Percentiles rank a stretch among this genome's conserved stretches.
These are phyloP conservation scores for Calocybe cyanea DNA, from an alignment of 768 basidiomycete species.

Conservation along the genomic window DNA sequence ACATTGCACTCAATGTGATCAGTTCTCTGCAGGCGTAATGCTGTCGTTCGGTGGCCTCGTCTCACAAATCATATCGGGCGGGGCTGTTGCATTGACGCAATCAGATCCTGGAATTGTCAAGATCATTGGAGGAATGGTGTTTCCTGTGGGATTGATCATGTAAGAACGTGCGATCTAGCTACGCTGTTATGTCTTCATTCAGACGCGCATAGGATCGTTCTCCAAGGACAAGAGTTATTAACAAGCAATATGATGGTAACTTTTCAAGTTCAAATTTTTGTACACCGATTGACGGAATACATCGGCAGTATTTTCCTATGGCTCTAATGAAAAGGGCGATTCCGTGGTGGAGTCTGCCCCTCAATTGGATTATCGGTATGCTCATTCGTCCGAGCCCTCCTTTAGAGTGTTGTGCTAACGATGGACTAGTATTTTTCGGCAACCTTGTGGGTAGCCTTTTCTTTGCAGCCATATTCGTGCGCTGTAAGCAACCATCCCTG, in stretches of 20 bases:
- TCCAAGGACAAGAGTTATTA: constrained; percentile 66
- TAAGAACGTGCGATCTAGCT: constrained; percentile 28
- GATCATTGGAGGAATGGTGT: constrained; percentile 57
- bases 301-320: constrained; percentile 53
- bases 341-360: constrained; percentile 65
- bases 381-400: neutral
- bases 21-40: constrained; percentile 71
- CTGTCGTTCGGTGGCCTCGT: constrained; percentile 72
- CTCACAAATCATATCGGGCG: constrained; percentile 57
- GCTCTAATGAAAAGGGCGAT: constrained; percentile 55
- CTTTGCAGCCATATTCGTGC: constrained; percentile 62
- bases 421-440: constrained; percentile 55
- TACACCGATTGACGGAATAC: neutral
- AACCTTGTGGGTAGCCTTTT: constrained; percentile 69
- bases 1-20: neutral
- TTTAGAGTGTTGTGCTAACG: neutral
- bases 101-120: constrained; percentile 68
- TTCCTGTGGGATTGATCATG: constrained; percentile 78
- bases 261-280: neutral
- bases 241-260: constrained; percentile 73
- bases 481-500: constrained; percentile 43
- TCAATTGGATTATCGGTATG: constrained; percentile 68
- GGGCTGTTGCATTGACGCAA: constrained; percentile 44
- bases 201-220: constrained; percentile 51
- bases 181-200: neutral